Evolutionary conservation across 164 flowering plant species (phyloP).

Genomic region (Liquidambar formosana): DNA sequence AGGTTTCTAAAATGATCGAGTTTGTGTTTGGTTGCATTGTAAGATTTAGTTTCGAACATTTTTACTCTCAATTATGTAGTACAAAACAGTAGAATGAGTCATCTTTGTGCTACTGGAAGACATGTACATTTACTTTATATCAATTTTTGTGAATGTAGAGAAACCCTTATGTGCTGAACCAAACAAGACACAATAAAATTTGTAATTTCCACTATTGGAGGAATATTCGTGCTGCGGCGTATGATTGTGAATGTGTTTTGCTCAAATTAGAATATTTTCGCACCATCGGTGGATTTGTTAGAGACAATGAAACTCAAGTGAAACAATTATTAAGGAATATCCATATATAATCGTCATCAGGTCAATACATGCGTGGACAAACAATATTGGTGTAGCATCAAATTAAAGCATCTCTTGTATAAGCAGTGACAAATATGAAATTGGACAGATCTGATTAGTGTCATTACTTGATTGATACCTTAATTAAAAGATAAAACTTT

Average conservation of each 20-base stretch:
- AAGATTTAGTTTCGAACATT: too few species aligned
- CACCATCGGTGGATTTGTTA: too few species aligned
- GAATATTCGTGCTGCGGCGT: constrained; percentile 25
- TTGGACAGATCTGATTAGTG: neutral
- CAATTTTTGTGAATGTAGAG: too few species aligned
- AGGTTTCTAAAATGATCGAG: too few species aligned
- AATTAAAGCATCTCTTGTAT: neutral
- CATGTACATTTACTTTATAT: too few species aligned
- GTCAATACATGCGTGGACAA: too few species aligned
- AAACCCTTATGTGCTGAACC: neutral
- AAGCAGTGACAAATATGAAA: neutral
- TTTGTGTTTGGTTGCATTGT: too few species aligned
- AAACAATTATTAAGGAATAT: neutral
- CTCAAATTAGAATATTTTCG: constrained; percentile 8
- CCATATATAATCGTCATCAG: neutral
- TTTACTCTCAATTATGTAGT: too few species aligned
- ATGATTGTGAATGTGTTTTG: constrained; percentile 2
- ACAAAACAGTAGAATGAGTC: too few species aligned
- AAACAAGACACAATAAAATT: neutral
- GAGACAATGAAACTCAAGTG: too few species aligned
- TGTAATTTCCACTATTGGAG: constrained; percentile 9
- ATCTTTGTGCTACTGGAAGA: too few species aligned
- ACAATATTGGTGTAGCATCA: too few species aligned
- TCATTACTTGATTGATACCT: neutral
- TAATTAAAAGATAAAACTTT: neutral